These are phyloP conservation scores for slime mould (Dictyostelium discoideum) DNA, from an alignment of 78 protist species.

Conservation along the genomic window DNA sequence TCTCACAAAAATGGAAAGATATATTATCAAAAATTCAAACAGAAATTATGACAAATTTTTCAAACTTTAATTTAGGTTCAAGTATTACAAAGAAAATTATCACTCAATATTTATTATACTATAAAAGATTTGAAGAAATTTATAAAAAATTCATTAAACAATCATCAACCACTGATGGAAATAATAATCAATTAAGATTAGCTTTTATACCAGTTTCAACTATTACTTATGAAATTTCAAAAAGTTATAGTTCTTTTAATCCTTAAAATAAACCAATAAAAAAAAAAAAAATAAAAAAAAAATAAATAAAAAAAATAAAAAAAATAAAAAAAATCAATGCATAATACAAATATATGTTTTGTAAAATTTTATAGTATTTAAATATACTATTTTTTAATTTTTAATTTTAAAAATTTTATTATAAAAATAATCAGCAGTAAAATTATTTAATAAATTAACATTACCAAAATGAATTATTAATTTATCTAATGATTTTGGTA, in stretches of 20 bases:
- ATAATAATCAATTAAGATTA: not conserved
- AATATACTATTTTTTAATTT: no score
- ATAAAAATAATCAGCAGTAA: not conserved
- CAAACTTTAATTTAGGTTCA: slow-evolving; percentile 65
- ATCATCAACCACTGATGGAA: not conserved
- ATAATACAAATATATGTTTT: no score
- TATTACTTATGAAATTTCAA: slow-evolving; percentile 57
- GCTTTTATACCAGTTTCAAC: slow-evolving; percentile 63
- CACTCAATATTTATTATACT: slow-evolving; percentile 54
- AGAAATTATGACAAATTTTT: slow-evolving; percentile 44
- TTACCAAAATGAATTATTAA: not conserved
- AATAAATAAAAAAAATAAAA: no score
- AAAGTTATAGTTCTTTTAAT: slow-evolving; percentile 33
- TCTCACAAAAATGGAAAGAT: slow-evolving; percentile 47
- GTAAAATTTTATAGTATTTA: no score
- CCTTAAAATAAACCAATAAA: not conserved
- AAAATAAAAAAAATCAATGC: no score
- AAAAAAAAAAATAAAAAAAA: not conserved
- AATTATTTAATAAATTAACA: not conserved
- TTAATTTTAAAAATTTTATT: no score
- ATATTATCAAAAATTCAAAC: slow-evolving; percentile 38
- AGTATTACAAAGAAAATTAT: slow-evolving; percentile 49
- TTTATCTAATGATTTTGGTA: not conserved
- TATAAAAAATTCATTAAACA: slow-evolving; percentile 37
- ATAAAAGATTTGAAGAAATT: slow-evolving; percentile 71